A percentile compares a stretch with the other conserved stretches of the same genome.
These are phyloP conservation scores for Dryas drummondii DNA, from an alignment of 306 rosid species.

Conservation along the genomic window DNA sequence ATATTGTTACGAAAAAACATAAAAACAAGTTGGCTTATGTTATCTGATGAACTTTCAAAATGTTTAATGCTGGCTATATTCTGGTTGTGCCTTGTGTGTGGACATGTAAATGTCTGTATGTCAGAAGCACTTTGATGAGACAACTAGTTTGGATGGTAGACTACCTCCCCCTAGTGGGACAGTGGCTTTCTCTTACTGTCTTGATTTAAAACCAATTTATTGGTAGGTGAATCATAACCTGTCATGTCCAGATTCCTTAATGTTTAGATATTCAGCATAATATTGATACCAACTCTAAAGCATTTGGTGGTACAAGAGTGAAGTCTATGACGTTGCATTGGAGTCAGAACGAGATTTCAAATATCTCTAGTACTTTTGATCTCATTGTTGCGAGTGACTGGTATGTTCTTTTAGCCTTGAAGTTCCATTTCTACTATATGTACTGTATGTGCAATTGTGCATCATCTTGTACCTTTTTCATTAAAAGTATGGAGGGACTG, in stretches of 20 bases:
- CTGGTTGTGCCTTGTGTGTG: too few species aligned
- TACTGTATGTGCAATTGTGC: background rate
- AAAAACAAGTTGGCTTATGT: background rate
- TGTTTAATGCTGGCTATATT: background rate
- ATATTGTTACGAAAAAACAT: background rate
- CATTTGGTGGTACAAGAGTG: slow-evolving; percentile 78
- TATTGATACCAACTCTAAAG: slow-evolving; percentile 60
- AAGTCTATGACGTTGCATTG: slow-evolving; percentile 79
- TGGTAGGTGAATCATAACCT: background rate
- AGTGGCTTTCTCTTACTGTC: background rate
- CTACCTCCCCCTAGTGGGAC: too few species aligned
- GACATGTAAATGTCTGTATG: too few species aligned
- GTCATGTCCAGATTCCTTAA: slow-evolving; percentile 30
- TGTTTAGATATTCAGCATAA: slow-evolving; percentile 80
- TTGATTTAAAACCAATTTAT: background rate
- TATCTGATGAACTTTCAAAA: background rate
- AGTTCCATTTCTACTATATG: slow-evolving; percentile 3
- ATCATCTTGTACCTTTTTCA: slow-evolving; percentile 7
- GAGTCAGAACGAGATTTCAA: slow-evolving; percentile 58
- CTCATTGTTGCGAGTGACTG: slow-evolving; percentile 82
- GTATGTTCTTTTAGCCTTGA: slow-evolving; percentile 37
- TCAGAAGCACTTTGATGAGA: too few species aligned
- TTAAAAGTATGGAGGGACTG: background rate
- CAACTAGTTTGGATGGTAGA: too few species aligned
- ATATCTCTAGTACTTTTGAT: slow-evolving; percentile 55